These are phyloP conservation scores for Fusarium algeriense DNA, from an alignment of 2,329 filamentous ascomycete species.

Conservation along the genomic window DNA sequence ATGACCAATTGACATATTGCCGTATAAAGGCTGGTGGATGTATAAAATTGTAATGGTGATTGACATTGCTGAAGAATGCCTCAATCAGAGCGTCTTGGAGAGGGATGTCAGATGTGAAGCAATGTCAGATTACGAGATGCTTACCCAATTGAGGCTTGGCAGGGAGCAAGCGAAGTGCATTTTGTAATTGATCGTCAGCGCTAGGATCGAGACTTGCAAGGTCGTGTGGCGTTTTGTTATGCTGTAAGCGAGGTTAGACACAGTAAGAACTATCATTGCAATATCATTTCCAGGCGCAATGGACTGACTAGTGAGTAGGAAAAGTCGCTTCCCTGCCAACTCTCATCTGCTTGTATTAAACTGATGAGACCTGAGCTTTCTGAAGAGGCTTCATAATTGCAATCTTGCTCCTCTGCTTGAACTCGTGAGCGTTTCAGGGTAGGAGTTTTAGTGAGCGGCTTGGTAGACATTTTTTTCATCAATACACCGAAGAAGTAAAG, in stretches of 20 bases:
- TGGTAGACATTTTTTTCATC: not conserved
- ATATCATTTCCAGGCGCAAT: not conserved
- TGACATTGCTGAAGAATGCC: constrained; percentile 24
- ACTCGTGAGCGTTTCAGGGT: not conserved
- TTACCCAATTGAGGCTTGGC: constrained; percentile 2
- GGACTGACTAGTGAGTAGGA: constrained; percentile 3
- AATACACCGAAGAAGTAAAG: not conserved
- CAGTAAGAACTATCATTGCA: not conserved
- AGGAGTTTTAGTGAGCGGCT: not conserved
- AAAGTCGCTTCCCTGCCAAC: not conserved
- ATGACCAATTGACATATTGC: constrained; percentile 14
- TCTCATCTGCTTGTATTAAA: not conserved
- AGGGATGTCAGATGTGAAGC: not conserved
- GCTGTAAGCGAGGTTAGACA: not conserved
- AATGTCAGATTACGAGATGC: not conserved
- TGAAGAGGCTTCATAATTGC: not conserved
- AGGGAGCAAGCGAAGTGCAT: constrained; percentile 1
- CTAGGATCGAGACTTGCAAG: not conserved
- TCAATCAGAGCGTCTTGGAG: constrained; percentile 10
- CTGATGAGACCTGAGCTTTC: not conserved
- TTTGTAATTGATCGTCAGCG: not conserved
- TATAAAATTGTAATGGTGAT: constrained; percentile 24
- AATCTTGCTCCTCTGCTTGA: not conserved
- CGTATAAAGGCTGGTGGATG: constrained; percentile 6
- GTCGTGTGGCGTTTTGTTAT: not conserved